A percentile compares a stretch with the other conserved stretches of the same genome.
Evolutionary conservation across 78 protist species (phyloP).

Genomic region (Parvularia atlantis): DNA sequence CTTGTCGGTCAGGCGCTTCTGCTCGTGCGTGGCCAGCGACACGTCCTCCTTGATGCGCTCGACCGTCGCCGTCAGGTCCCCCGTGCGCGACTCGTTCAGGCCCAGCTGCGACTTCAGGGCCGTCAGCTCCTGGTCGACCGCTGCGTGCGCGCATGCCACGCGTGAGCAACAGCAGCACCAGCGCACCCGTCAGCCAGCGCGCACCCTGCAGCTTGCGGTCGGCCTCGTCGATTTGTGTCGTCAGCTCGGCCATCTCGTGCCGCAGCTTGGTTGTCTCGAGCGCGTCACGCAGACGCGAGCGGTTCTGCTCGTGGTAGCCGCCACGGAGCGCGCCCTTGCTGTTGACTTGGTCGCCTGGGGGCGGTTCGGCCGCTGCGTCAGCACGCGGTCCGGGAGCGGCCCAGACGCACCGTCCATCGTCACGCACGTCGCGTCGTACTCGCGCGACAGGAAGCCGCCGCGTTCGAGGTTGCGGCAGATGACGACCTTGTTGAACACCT

Average conservation of each 20-base stretch:
- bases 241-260: neutral
- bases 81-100: too few species aligned
- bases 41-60: too few species aligned
- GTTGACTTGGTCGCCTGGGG: slow-evolving; percentile 51
- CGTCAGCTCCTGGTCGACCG: too few species aligned
- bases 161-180: too few species aligned
- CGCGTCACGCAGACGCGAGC: slow-evolving; percentile 4
- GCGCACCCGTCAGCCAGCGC: too few species aligned
- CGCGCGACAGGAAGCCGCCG: slow-evolving; percentile 35
- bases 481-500: slow-evolving; percentile 70
- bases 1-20: too few species aligned
- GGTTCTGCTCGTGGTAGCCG: slow-evolving; percentile 54
- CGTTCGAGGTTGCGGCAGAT: slow-evolving; percentile 48
- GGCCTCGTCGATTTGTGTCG: neutral
- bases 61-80: too few species aligned
- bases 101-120: too few species aligned
- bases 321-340: slow-evolving; percentile 87
- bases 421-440: slow-evolving; percentile 54
- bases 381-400: slow-evolving; percentile 2
- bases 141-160: too few species aligned
- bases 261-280: neutral
- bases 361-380: neutral
- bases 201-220: neutral
- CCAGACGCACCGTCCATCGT: slow-evolving; percentile 89
- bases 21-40: too few species aligned